These are phyloP conservation scores for Fraxinus baroniana DNA, from an alignment of 305 asterid genomes.

Conservation along the genomic window DNA sequence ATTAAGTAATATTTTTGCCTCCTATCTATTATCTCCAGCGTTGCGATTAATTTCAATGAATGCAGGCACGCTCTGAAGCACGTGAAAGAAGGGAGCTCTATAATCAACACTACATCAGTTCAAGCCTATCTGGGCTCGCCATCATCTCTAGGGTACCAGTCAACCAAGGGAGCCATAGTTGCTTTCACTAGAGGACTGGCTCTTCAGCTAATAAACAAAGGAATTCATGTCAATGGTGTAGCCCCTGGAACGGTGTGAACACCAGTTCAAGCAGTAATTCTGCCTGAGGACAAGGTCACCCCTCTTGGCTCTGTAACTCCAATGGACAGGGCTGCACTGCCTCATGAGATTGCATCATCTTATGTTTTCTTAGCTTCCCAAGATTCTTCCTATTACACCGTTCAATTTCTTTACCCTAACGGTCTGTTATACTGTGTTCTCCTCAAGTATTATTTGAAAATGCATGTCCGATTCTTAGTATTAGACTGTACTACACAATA, in stretches of 20 bases:
- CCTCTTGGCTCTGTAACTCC: slow-evolving; percentile 23
- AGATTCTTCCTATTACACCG: slow-evolving; percentile 28
- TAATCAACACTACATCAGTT: slow-evolving; percentile 35
- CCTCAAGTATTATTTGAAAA: no score
- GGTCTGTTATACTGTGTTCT: no score
- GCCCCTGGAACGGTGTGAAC: slow-evolving; percentile 30
- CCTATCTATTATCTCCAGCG: no score
- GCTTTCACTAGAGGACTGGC: slow-evolving; percentile 33
- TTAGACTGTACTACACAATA: neutral
- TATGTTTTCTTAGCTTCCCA: slow-evolving; percentile 35
- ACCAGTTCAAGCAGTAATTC: slow-evolving; percentile 18
- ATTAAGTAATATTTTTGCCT: no score
- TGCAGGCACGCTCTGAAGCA: slow-evolving; percentile 32
- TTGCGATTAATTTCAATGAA: neutral
- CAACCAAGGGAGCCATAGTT: slow-evolving; percentile 35
- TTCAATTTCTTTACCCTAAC: slow-evolving; percentile 37
- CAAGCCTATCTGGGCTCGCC: slow-evolving; percentile 24
- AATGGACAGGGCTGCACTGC: slow-evolving; percentile 34
- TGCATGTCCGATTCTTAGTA: slow-evolving; percentile 2
- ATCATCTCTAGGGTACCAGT: slow-evolving; percentile 19
- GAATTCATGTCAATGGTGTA: slow-evolving; percentile 29
- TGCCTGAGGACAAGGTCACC: slow-evolving; percentile 16
- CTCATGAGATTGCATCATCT: slow-evolving; percentile 33
- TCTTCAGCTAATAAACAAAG: slow-evolving; percentile 17
- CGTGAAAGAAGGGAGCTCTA: slow-evolving; percentile 35